Evolutionary conservation across 495 filamentous ascomycete genomes (phyloP).

Genomic region (Daldinia childiae): DNA sequence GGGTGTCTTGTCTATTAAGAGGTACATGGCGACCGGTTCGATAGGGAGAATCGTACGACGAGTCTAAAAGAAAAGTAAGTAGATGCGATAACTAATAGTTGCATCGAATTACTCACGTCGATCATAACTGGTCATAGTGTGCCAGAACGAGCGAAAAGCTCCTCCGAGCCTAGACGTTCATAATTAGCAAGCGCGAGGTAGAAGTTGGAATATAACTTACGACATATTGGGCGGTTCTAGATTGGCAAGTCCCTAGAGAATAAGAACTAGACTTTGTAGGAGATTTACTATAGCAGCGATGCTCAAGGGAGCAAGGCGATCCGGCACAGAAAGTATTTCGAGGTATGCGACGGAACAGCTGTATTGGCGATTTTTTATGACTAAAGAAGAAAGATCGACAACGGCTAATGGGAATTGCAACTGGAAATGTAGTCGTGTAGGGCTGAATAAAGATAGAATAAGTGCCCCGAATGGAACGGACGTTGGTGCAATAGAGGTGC

Average conservation of each 20-base stretch:
- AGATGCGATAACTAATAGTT: background rate
- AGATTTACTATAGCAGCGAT: conserved; percentile 2
- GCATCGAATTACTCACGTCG: conserved; percentile 57
- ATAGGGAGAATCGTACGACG: conserved; percentile 86
- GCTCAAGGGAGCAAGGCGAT: conserved; percentile 8
- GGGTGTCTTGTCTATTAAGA: conserved; percentile 71
- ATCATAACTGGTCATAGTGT: conserved; percentile 85
- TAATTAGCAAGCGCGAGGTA: background rate
- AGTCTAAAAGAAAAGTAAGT: conserved; percentile 68
- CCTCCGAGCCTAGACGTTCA: conserved; percentile 54
- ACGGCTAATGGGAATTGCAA: conserved; percentile 24
- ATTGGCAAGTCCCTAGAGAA: background rate
- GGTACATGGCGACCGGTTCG: conserved; percentile 83
- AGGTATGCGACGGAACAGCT: conserved; percentile 23
- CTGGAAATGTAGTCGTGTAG: conserved; percentile 23
- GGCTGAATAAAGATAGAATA: conserved; percentile 14
- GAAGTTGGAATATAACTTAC: conserved; percentile 26
- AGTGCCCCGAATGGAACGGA: conserved; percentile 14
- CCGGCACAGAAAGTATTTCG: conserved; percentile 5
- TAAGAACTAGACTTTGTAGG: background rate
- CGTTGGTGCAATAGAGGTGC: conserved; percentile 21
- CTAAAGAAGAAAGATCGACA: conserved; percentile 27
- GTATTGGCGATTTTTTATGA: conserved; percentile 7
- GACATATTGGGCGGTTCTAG: conserved; percentile 36
- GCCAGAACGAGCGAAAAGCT: conserved; percentile 86